Evolutionary conservation across 176 grass and related monocot genomes (phyloP), one percentile per base, ranked within the genome.

Genomic region (Ensete ventricosum): DNA sequence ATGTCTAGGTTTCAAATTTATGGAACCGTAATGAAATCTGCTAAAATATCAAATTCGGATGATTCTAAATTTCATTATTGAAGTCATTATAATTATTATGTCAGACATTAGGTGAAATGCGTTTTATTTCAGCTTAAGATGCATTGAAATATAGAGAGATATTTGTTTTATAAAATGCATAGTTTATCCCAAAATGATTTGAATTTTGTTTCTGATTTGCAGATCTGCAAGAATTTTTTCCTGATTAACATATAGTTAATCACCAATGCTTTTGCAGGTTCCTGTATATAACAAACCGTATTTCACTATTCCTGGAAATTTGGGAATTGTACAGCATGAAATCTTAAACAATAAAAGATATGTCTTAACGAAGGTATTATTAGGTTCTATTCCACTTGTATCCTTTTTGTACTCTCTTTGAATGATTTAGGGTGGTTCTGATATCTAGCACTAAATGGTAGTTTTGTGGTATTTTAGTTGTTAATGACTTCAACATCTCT

Each of bases 291-390:
- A 93, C 78, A 85, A 92, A 27, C 85, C 90, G 73, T 85, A 88
- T 72, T 78, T 87, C 24, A 81, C 76, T 74, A 90, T 93, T 83
- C 85, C 88, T 59, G 94, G 94, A 77, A 84, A 82, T 72, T 77
- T 90, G 55, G 84, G 82, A 83, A 97, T 93, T 85, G 72, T 93
- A 83, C 83, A 91, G 58, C 88, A 97, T 83, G 94, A 91, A 80
- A 97, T 97, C 74, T 87, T 97, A 84, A 97, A 97, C 84, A 93
- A 93, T 29, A 87, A 85, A 69, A 93, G 90, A 69, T 84, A 93
- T 91, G 90, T 93, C 62, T 78, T 93, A 79, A 97, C 94, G 48
- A 89, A 97, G 94, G 94, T 97, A 87, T 19, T 20, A 50, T 6
- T 43, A 43, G 34, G 14, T 13, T 11, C 11, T 2, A 7, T 70